Conservation (phyloP, 257 asterid species). For the Echium plantagineum region DNA sequence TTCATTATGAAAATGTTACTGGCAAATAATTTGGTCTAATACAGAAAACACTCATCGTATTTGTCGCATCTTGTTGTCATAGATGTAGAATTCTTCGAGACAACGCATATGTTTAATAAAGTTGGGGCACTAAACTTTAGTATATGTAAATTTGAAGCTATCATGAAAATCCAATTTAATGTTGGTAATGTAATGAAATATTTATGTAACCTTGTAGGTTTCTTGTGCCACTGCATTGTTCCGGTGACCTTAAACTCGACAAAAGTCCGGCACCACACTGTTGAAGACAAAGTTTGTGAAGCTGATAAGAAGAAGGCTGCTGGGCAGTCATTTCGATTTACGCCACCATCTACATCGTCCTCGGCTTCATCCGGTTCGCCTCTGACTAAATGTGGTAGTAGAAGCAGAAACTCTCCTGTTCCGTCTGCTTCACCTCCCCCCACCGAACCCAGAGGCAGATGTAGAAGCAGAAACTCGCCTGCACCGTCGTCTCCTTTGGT, state of each 20-base stretch:
- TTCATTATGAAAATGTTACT: no score
- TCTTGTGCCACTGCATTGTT: slow-evolving; percentile 60
- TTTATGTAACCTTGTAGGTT: slow-evolving; percentile 24
- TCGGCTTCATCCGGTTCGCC: slow-evolving; percentile 31
- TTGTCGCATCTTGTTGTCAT: slow-evolving; percentile 2
- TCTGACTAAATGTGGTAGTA: slow-evolving; percentile 18
- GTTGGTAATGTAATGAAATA: no score
- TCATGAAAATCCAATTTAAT: no score
- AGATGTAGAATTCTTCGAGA: not conserved
- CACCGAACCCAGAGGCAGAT: slow-evolving; percentile 16
- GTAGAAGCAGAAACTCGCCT: slow-evolving; percentile 2
- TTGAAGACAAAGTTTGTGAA: slow-evolving; percentile 44
- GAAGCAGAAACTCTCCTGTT: slow-evolving; percentile 16
- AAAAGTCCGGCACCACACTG: slow-evolving; percentile 40
- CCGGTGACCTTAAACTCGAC: slow-evolving; percentile 53
- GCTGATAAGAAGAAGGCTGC: slow-evolving; percentile 41
- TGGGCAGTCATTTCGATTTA: slow-evolving; percentile 32
- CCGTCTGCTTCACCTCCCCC: slow-evolving; percentile 1
- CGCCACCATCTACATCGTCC: slow-evolving; percentile 32
- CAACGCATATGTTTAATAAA: not conserved
- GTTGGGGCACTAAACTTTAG: not conserved
- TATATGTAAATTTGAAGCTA: no score
- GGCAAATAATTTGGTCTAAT: not conserved
- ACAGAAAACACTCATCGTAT: not conserved
- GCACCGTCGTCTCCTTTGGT: slow-evolving; percentile 28